Base-by-base conservation (phyloP, 164 flowering plant genomes). In the Nelumbo lutea region DNA sequence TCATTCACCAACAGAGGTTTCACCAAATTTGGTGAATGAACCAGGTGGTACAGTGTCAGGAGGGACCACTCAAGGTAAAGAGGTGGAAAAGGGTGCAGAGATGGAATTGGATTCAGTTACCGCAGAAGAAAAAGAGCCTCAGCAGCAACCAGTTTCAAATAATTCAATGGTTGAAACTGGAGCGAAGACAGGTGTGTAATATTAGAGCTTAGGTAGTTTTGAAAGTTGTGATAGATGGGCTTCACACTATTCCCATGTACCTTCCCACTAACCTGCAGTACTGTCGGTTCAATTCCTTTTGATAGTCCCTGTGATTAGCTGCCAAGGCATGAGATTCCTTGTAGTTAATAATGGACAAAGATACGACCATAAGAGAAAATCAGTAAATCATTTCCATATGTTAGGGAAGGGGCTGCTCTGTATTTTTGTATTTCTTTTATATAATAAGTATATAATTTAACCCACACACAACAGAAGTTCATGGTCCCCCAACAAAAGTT, bases 81-180 rank as follows among this genome's bases (percentile, higher is more conserved):
- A 77, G 61, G 77, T 63, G 53, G 61, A 65, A 46, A 85, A 81
- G 68, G 81, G 79, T 69, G 83, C 64, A 60, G 84, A 78, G 42
- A 75, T 74, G 73, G 75, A 53, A 66, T 59, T 84, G 39, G 72
- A 72, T 61, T 56, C 80, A 61, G 63, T 64, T 62, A 53, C 77
- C 4, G 10, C 72, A 27, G 80, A 75, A 62, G 79, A 73, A 63
- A 76, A 82, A 61, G 81, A 79, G 71, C 61, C 73, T 66, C 75
- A 69, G 65, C 27, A 27, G 27, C 66, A 67, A 42, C 69, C 71
- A 38, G 77, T 60, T 57, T 75, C 61, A 62, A 59, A 81, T 66
- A 76, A 60, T 81, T 53, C 76, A 14, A 43, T 56, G 38, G 72
- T 62, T 61, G 84, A 76, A 67, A 74, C 73, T 62, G 84, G 70